These are phyloP conservation scores for Bryum argenteum DNA, from an alignment of 225 moss, liverwort and hornwort genomes.

Conservation along the genomic window DNA sequence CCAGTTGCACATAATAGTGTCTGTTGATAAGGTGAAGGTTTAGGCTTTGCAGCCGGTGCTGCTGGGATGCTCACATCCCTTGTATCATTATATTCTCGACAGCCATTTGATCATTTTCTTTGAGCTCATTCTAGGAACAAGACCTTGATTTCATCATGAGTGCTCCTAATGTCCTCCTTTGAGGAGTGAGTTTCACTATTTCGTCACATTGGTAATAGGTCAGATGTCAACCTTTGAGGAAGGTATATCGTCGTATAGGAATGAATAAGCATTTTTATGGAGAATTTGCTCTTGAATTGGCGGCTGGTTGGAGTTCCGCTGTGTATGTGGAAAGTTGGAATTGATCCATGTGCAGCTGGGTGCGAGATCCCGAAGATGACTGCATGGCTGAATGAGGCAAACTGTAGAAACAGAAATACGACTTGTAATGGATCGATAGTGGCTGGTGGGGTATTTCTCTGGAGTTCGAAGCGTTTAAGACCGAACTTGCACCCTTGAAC, in stretches of 20 bases:
- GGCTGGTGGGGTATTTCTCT: conserved; percentile 63
- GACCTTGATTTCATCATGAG: background rate
- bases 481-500: conserved; percentile 37
- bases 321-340: background rate
- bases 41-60: conserved; percentile 19
- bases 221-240: background rate
- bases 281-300: background rate
- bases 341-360: background rate
- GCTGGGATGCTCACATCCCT: conserved; percentile 30
- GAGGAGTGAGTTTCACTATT: background rate
- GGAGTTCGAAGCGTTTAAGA: conserved; percentile 65
- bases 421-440: conserved; percentile 53
- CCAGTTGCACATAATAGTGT: conserved; percentile 45
- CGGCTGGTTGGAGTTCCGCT: no score
- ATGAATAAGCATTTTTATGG: background rate
- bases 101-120: background rate
- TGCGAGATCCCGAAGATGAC: background rate
- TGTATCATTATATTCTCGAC: conserved; percentile 15
- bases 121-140: background rate
- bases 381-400: no score
- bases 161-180: background rate
- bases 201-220: background rate
- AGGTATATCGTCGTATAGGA: background rate
- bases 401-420: background rate
- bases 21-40: background rate